Percentiles rank a stretch among this genome's conserved stretches.
Conservation (phyloP, 176 grass and related monocot species). For the Paspalum notatum region DNA sequence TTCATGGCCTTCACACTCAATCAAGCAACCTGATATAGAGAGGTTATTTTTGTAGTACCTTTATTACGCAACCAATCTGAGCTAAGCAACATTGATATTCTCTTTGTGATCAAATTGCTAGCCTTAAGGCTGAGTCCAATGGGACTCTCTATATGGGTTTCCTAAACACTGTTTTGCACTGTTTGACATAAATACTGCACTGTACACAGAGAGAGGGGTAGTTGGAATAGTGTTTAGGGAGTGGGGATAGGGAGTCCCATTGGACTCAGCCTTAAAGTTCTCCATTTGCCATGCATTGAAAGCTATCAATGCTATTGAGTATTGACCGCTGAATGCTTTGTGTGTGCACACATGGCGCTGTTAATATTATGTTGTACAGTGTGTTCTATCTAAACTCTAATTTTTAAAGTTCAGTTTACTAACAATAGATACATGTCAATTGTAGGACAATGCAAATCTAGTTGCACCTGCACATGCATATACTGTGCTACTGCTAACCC, state of each 20-base stretch:
- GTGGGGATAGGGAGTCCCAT: too few species aligned
- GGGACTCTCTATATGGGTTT: too few species aligned
- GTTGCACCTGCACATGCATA: not conserved
- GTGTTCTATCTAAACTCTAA: not conserved
- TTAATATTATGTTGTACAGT: not conserved
- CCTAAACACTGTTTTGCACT: too few species aligned
- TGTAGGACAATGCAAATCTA: not conserved
- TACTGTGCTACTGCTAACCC: not conserved
- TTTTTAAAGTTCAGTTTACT: not conserved
- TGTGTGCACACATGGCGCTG: not conserved
- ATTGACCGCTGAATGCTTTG: not conserved
- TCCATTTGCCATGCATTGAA: too few species aligned
- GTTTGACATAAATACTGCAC: too few species aligned
- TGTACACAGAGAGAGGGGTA: too few species aligned
- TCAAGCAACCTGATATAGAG: not conserved
- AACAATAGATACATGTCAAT: not conserved
- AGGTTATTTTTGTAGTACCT: not conserved
- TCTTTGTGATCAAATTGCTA: not conserved
- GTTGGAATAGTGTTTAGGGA: too few species aligned
- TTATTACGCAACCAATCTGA: not conserved
- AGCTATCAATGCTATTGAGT: not conserved
- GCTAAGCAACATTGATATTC: not conserved
- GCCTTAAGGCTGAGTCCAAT: too few species aligned
- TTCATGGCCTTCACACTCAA: not conserved
- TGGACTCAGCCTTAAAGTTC: too few species aligned